phyloP scores from a whole-genome alignment of 345 rosid genomes.

The Citrus australasica region DNA sequence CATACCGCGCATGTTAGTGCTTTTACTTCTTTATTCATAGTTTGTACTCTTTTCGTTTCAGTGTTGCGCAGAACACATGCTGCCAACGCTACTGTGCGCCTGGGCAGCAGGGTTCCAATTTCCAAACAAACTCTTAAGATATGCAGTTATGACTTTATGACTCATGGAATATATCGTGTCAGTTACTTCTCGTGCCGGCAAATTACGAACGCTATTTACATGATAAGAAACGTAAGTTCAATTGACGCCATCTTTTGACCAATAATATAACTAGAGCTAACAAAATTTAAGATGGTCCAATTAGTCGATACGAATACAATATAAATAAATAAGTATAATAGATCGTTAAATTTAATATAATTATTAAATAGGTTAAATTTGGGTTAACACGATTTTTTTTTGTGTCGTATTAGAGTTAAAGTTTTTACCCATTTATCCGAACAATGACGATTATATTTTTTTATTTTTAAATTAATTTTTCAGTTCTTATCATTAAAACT shows the following conservation, averaged over 20 bases:
- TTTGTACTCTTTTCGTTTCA: background rate
- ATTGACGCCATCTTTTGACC: background rate
- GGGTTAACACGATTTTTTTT: too few species aligned
- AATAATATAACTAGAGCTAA: too few species aligned
- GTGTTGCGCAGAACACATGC: background rate
- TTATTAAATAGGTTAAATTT: too few species aligned
- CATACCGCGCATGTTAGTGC: slow-evolving; percentile 24
- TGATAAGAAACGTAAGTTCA: background rate
- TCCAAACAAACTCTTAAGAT: background rate
- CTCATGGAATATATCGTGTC: slow-evolving; percentile 22
- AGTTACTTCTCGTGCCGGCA: slow-evolving; percentile 3
- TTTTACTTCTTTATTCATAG: background rate
- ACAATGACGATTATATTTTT: too few species aligned
- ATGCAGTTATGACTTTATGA: slow-evolving; percentile 15
- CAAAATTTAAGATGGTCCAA: rapidly evolving
- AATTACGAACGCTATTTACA: background rate
- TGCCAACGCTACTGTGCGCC: slow-evolving; percentile 28
- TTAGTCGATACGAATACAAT: too few species aligned
- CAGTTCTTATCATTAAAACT: too few species aligned
- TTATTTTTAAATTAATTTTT: too few species aligned
- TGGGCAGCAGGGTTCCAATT: background rate
- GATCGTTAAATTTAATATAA: rapidly evolving
- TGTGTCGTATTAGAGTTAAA: rapidly evolving
- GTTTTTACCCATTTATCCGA: rapidly evolving
- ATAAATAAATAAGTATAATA: rapidly evolving